Conservation (phyloP, 495 filamentous ascomycete species). For the Penicillium canariense region DNA sequence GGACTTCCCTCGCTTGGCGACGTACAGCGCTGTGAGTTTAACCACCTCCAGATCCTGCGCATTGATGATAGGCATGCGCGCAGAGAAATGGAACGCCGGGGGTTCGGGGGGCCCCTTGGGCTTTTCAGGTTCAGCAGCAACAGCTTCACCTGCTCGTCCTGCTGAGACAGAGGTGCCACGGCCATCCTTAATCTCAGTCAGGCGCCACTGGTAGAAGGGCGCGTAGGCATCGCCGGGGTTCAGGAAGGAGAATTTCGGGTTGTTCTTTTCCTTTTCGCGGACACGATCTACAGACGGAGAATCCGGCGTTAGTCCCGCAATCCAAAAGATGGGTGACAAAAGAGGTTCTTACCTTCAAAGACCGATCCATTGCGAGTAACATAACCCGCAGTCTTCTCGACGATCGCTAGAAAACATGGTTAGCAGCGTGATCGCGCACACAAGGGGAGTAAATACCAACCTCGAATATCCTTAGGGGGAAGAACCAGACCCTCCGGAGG, state of each 20-base stretch:
- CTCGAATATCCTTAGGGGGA: constrained; percentile 78
- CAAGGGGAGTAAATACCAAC: constrained; percentile 20
- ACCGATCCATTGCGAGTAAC: constrained; percentile 75
- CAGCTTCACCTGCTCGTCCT: constrained; percentile 65
- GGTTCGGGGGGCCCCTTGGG: constrained; percentile 83
- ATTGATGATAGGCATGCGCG: constrained; percentile 95
- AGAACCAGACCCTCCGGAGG: constrained; percentile 80
- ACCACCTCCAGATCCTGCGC: constrained; percentile 94
- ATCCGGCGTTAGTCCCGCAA: not conserved
- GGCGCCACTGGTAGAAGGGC: constrained; percentile 85
- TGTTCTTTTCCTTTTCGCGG: constrained; percentile 78
- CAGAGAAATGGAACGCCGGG: constrained; percentile 89
- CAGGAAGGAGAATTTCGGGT: constrained; percentile 90
- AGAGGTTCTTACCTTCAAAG: constrained; percentile 64
- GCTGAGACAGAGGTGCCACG: constrained; percentile 78
- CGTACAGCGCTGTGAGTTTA: constrained; percentile 82
- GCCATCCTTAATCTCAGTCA: constrained; percentile 78
- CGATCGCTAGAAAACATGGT: constrained; percentile 51
- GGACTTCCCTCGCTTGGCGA: constrained; percentile 83
- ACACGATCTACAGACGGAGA: constrained; percentile 60
- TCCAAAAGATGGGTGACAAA: not conserved
- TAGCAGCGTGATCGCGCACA: constrained; percentile 24
- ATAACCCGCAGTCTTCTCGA: constrained; percentile 96
- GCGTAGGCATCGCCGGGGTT: constrained; percentile 79
- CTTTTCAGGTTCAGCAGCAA: constrained; percentile 57